These are phyloP conservation scores for Kentomonas sorsogonicus DNA, from an alignment of 208 protist species.

Conservation along the genomic window DNA sequence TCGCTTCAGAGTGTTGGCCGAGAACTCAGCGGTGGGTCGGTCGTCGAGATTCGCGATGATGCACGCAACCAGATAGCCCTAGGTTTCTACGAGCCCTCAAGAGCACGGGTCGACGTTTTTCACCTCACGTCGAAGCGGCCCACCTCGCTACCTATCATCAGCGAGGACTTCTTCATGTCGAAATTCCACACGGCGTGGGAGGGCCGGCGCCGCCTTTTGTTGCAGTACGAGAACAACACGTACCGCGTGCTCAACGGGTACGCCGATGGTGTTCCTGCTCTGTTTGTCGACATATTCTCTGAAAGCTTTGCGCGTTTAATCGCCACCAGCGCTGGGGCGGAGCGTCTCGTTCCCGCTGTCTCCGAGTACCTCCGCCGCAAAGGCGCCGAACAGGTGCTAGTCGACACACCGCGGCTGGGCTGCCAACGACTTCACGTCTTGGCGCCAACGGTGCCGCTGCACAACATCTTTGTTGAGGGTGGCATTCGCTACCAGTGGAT, in stretches of 20 bases:
- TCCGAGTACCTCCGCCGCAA: slow-evolving; percentile 56
- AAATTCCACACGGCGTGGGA: slow-evolving; percentile 56
- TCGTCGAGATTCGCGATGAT: slow-evolving; percentile 65
- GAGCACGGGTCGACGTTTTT: slow-evolving; percentile 68
- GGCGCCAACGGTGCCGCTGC: slow-evolving; percentile 41
- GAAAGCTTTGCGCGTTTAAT: slow-evolving; percentile 68
- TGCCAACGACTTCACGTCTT: slow-evolving; percentile 40
- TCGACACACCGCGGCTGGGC: slow-evolving; percentile 62
- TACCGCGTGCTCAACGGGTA: slow-evolving; percentile 75
- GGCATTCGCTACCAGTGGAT: slow-evolving; percentile 72
- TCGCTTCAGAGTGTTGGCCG: slow-evolving; percentile 49
- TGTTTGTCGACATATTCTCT: slow-evolving; percentile 83
- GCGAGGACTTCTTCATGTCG: slow-evolving; percentile 75
- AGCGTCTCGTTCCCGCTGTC: slow-evolving; percentile 68
- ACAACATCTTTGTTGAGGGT: slow-evolving; percentile 55
- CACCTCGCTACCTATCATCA: slow-evolving; percentile 55
- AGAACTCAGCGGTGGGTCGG: slow-evolving; percentile 44
- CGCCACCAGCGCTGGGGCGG: slow-evolving; percentile 58
- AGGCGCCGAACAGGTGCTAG: slow-evolving; percentile 70
- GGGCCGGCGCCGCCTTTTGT: slow-evolving; percentile 42
- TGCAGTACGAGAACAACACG: slow-evolving; percentile 47
- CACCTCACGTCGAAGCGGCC: slow-evolving; percentile 41
- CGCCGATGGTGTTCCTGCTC: slow-evolving; percentile 64
- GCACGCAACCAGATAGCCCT: slow-evolving; percentile 55
- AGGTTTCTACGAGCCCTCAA: slow-evolving; percentile 74